phyloP scores from a whole-genome alignment of 768 basidiomycete species.

The Mycena rosella region DNA sequence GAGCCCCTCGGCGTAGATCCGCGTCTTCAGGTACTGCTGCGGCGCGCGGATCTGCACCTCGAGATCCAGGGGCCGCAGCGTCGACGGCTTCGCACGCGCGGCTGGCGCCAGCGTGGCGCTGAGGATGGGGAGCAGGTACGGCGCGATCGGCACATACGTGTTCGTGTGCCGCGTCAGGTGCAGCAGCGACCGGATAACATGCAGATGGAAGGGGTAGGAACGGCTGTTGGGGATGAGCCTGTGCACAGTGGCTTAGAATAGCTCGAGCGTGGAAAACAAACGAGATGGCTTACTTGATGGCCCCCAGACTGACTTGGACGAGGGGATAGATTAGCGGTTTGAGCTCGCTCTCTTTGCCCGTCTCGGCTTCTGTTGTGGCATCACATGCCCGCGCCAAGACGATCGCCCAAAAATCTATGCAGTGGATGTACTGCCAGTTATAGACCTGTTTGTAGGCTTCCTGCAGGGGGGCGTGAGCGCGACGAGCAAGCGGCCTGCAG shows the following conservation, averaged over 20 bases:
- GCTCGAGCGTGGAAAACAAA: conserved; percentile 22
- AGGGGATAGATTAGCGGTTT: conserved; percentile 94
- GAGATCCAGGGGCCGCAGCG: conserved; percentile 90
- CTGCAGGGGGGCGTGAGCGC: conserved; percentile 51
- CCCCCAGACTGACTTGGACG: conserved; percentile 93
- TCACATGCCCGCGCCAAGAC: conserved; percentile 89
- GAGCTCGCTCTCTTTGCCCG: conserved; percentile 79
- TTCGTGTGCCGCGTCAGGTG: conserved; percentile 87
- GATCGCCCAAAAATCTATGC: conserved; percentile 95
- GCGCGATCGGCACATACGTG: conserved; percentile 88
- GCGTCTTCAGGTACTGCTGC: conserved; percentile 89
- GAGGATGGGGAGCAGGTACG: conserved; percentile 90
- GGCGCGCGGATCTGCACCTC: conserved; percentile 90
- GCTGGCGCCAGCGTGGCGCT: conserved; percentile 76
- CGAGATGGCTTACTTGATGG: conserved; percentile 80
- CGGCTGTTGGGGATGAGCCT: conserved; percentile 93
- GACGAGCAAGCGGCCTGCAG: conserved; percentile 1
- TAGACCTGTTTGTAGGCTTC: conserved; percentile 96
- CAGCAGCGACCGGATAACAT: conserved; percentile 89
- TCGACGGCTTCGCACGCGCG: conserved; percentile 84
- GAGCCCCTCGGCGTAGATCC: conserved; percentile 85
- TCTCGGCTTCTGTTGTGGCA: conserved; percentile 62
- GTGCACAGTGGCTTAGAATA: conserved; percentile 35
- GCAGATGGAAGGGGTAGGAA: conserved; percentile 95
- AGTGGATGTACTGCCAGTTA: conserved; percentile 99